Evolutionary conservation across 305 asterid species (phyloP), one percentile per base, ranked within the genome.

Genomic region (Caryopteris hybrid): DNA sequence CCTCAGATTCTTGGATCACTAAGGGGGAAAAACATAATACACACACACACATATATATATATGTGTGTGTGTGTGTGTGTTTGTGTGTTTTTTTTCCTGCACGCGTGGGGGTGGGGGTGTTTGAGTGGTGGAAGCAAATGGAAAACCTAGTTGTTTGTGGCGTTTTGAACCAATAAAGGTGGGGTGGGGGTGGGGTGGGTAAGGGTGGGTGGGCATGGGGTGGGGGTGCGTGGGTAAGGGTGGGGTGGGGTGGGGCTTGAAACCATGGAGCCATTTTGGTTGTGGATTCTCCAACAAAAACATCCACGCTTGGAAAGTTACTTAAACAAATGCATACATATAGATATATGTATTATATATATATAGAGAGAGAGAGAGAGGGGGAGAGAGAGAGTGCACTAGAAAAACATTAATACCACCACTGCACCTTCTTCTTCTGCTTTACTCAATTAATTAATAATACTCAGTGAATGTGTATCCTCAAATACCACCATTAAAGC

Each of bases 281-380:
- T 75, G 86, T 81, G 79, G 86, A 81, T 75, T 81, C 81, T 75
- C 86, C 86, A 81, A 78, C 86, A 78, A 75, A 61, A 66, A 36
- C 42, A 61, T 47, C 69, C 86, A 81, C 86, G 86, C 86, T 77
- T 78, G 56, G 29, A 81, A 81, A 81, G 83, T 63, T 52, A 64
- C 17, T 61, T 57, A 54, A 41, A 61, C 48, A 11, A 38, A 69
- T 27, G 14, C 51, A 55, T 21, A 60, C 14, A 16, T 9, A 25
- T 45, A 62, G 8, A 20, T 8, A 60, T 7, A 48, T 4, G 2
- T 18, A 11, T 38, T 18, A 58, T 29, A 43, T 61, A 6, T 61
- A 20, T 5, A 42, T 42, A 13, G 3, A 61, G 9, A 64, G 6
- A 13, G 31, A 38, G 33, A 14, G 5, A 10, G 13, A n/a, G n/a